Evolutionary conservation across 1,284 basidiomycete genomes (phyloP), one percentile per base, ranked within the genome.

Genomic region (Fomitopsis pinicola): DNA sequence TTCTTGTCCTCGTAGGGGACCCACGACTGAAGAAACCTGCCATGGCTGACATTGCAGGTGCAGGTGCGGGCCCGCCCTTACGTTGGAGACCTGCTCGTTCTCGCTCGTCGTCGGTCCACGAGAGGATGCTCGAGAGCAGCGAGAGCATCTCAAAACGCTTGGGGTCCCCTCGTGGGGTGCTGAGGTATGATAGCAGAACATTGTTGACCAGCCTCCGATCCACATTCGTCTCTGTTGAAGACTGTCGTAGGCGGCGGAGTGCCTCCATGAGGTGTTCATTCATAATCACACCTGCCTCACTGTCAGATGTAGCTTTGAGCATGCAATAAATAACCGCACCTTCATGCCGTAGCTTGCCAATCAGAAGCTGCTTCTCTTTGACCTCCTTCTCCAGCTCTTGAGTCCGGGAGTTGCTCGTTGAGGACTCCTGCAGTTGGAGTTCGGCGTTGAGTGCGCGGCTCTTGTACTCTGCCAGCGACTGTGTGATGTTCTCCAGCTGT

Each of bases 231-330:
- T 94, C 93, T 1, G 91, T 86, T 2, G 92, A 89, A 63, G 89
- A 92, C 66, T 89, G 90, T 42, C 95, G 87, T 52, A 99, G 80
- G 26, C 97, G 87, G 15, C 96, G 89, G n/a, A 99, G 83, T 0
- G 97, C 96, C 75, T 98, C 96, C 67, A 95, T 98, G 8, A 99
- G 82, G 70, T 99, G 97, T 72, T 99, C 97, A 70, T 99, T 98
- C 71, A 97, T 88, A 60, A 98, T 95, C 9, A 97, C 94, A 55
- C 91, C 95, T 96, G 66, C 6, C 26, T 57, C 64, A 33, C 72
- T 57, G 3, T 22, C 50, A 40, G 26, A 55, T 54, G 45, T n/a
- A 36, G 22, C 14, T 12, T 48, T 5, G 36, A 12, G 35, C n/a
- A 30, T 6, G 17, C 22, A 22, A 28, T 26, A 55, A 19, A 50